Base-by-base conservation (phyloP, 306 rosid genomes). In the Quercus mongolica region DNA sequence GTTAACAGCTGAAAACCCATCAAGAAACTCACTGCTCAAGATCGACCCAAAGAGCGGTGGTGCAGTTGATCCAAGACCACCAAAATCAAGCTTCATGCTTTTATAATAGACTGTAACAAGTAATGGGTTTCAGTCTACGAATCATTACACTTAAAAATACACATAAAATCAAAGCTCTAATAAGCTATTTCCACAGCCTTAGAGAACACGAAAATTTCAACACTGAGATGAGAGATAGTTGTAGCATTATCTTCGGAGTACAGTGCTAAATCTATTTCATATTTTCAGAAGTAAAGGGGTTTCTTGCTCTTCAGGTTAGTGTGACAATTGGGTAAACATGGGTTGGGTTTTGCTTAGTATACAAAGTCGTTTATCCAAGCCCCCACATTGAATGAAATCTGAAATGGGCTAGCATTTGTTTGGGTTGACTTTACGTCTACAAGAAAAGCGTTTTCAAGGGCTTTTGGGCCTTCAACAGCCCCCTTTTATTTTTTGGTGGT, bases 61-160 rank as follows among this genome's bases (percentile, higher is more conserved):
- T 44, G 85, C 82, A 52, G 87, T 75, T 38, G 97, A 83, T 76
- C 90, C 90, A 23, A 96, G 89, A 80, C 96, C 94, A 26, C 85
- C 90, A 54, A 91, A 86, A 83, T 96, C 94, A 23, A 91, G 91
- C 97, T 88, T 93, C 99, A 95, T 93, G 69, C 28, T 49, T 57
- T 41, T 38, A 77, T 51, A 7, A 81, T 69, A 38, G 2, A 23
- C 90, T 82, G 80, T 2, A 6, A 69, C 12, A 30, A 76, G n/a
- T 23, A 35, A 18, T 68, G 10, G 7, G n/a, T 21, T 68, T 68
- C 6, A 61, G 49, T 28, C 58, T 12, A 78, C 51, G 12, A 21
- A 77, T 31, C 21, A 17, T 4, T 12, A 20, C 54, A 49, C 54
- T 46, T 35, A 41, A 41, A 38, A 8, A 41, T 8, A 38, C 8